Evolutionary conservation across 1,284 basidiomycete genomes (phyloP).

Genomic region (Porodaedalea pini): DNA sequence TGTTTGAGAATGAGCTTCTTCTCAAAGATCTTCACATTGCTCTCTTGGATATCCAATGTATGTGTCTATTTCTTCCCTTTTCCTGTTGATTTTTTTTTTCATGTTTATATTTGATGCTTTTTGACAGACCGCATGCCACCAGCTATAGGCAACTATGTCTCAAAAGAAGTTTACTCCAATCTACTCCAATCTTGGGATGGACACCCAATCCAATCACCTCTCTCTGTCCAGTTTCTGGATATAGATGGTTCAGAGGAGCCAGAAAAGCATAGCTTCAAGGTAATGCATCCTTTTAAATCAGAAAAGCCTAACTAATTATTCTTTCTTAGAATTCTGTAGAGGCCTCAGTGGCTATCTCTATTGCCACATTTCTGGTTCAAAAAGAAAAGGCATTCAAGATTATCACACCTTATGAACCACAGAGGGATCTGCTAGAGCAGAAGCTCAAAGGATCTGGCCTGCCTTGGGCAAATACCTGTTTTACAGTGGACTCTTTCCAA

Average conservation of each 20-base stretch:
- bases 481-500: conserved; percentile 68
- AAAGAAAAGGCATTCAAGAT: conserved; percentile 47
- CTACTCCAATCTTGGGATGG: conserved; percentile 39
- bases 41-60: conserved; percentile 59
- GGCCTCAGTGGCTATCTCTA: conserved; percentile 39
- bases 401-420: conserved; percentile 70
- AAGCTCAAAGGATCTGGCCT: conserved; percentile 43
- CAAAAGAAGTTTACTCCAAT: conserved; percentile 50
- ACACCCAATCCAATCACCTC: conserved; percentile 39
- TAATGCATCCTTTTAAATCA: conserved; percentile 26
- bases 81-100: background rate
- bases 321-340: conserved; percentile 49
- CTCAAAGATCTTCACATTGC: conserved; percentile 30
- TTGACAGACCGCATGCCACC: conserved; percentile 69
- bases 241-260: conserved; percentile 38
- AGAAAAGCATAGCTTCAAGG: conserved; percentile 42
- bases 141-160: conserved; percentile 71
- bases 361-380: conserved; percentile 46
- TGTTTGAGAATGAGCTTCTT: conserved; percentile 55
- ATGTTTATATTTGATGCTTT: background rate
- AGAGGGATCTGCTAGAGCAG: conserved; percentile 50
- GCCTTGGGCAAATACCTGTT: conserved; percentile 56
- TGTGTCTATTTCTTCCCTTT: conserved; percentile 29
- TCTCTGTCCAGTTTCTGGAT: conserved; percentile 54
- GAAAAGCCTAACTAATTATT: background rate